These are phyloP conservation scores for Monascus purpureus DNA, from an alignment of 495 filamentous ascomycete species.

Conservation along the genomic window DNA sequence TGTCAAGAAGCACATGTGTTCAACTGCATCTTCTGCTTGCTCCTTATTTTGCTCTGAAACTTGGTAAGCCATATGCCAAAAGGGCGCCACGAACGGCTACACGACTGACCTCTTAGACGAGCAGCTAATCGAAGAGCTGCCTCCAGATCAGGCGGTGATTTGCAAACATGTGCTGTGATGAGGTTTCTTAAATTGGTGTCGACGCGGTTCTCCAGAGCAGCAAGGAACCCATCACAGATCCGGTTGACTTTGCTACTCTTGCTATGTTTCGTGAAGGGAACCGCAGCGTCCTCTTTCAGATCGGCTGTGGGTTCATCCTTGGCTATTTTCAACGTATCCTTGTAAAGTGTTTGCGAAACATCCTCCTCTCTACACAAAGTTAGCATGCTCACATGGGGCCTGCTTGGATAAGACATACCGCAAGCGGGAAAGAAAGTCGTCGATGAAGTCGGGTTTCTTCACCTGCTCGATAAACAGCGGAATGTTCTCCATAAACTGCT, in stretches of 20 bases:
- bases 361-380: slow-evolving; percentile 59
- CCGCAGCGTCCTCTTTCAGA: background rate
- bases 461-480: slow-evolving; percentile 73
- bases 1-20: slow-evolving; percentile 92
- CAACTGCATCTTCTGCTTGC: slow-evolving; percentile 69
- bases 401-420: slow-evolving; percentile 37
- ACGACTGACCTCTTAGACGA: slow-evolving; percentile 43
- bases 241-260: slow-evolving; percentile 60
- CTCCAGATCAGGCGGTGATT: slow-evolving; percentile 76
- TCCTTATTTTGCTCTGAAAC: slow-evolving; percentile 40
- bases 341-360: slow-evolving; percentile 87
- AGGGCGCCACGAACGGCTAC: background rate
- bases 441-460: slow-evolving; percentile 70
- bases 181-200: slow-evolving; percentile 76
- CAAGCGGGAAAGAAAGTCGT: slow-evolving; percentile 81
- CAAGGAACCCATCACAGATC: slow-evolving; percentile 76
- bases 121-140: slow-evolving; percentile 70
- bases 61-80: slow-evolving; percentile 7
- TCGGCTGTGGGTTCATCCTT: slow-evolving; percentile 18
- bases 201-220: slow-evolving; percentile 44
- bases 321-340: slow-evolving; percentile 49
- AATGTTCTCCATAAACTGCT: slow-evolving; percentile 67
- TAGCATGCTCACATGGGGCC: slow-evolving; percentile 7
- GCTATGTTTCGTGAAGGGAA: slow-evolving; percentile 2
- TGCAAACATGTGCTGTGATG: slow-evolving; percentile 89